Conservation (phyloP, 441 rosid species). For the Biscutella laevigata region DNA sequence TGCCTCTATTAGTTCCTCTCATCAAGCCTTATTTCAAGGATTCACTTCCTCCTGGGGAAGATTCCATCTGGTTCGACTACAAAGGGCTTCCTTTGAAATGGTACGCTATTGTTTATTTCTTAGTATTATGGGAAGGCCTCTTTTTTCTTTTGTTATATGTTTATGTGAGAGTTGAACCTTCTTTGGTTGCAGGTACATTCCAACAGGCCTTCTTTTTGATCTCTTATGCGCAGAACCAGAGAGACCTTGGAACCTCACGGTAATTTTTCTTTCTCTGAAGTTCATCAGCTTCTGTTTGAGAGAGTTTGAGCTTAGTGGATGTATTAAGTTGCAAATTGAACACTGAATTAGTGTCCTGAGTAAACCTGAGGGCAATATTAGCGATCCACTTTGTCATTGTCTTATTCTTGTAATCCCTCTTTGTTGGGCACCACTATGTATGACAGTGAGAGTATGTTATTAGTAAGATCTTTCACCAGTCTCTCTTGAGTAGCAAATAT, state of each 20-base stretch:
- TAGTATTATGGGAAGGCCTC: background rate
- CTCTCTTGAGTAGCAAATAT: background rate
- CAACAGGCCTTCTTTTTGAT: conserved; percentile 88
- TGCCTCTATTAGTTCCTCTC: conserved; percentile 54
- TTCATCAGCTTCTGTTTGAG: conserved; percentile 5
- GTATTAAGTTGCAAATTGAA: background rate
- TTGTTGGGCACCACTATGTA: background rate
- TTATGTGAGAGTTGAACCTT: conserved; percentile 4
- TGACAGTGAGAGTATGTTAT: background rate
- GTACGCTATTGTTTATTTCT: conserved; percentile 25
- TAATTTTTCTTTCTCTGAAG: conserved; percentile 15
- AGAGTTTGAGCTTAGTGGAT: too few species aligned
- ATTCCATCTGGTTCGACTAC: conserved; percentile 85
- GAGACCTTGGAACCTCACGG: conserved; percentile 94
- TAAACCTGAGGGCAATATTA: background rate
- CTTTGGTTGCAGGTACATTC: conserved; percentile 54
- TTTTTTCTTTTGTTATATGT: background rate
- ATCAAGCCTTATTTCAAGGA: conserved; percentile 71
- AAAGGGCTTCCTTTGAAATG: conserved; percentile 86
- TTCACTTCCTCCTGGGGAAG: conserved; percentile 81
- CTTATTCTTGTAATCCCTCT: background rate
- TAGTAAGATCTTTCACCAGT: background rate
- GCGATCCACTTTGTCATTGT: background rate
- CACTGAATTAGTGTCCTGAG: background rate
- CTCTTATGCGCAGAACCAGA: conserved; percentile 76